Percentiles rank a stretch among this genome's conserved stretches.
These are phyloP conservation scores for Haplosporangium sp. DNA, from an alignment of 371 early-diverging fungal genomes.

Conservation along the genomic window DNA sequence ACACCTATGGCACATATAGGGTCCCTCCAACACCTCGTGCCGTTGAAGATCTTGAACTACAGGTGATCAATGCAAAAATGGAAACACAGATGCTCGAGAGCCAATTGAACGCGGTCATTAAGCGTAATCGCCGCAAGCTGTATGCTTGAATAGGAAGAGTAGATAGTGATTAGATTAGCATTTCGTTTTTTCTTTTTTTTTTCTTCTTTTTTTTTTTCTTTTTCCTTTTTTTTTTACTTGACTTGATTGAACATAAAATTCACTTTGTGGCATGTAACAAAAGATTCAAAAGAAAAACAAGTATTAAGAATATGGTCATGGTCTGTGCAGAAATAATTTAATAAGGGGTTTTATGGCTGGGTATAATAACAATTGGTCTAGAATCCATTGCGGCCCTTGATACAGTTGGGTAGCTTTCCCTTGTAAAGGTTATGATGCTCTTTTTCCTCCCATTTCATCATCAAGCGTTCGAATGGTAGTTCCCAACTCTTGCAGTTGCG, in stretches of 20 bases:
- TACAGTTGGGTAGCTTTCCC: slow-evolving; percentile 26
- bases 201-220: background rate
- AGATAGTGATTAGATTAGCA: background rate
- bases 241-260: background rate
- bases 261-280: too few species aligned
- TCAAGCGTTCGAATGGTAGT: slow-evolving; percentile 19
- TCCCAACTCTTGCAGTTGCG: slow-evolving; percentile 17
- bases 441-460: slow-evolving; percentile 32
- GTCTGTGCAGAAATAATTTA: too few species aligned
- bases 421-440: slow-evolving; percentile 22
- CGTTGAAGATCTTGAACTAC: slow-evolving; percentile 56
- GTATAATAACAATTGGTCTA: background rate
- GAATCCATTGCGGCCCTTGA: slow-evolving; percentile 9
- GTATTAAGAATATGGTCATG: too few species aligned
- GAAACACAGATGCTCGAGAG: slow-evolving; percentile 58
- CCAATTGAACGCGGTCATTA: slow-evolving; percentile 59
- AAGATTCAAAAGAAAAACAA: too few species aligned
- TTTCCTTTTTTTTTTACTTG: background rate
- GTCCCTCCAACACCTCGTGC: slow-evolving; percentile 3
- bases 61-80: slow-evolving; percentile 59
- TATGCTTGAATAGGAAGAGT: slow-evolving; percentile 20
- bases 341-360: too few species aligned
- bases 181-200: background rate
- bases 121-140: slow-evolving; percentile 47
- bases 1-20: background rate